Conservation (phyloP, 352 stramenopile genomes). For the Hyaloperonospora arabidopsidis region DNA sequence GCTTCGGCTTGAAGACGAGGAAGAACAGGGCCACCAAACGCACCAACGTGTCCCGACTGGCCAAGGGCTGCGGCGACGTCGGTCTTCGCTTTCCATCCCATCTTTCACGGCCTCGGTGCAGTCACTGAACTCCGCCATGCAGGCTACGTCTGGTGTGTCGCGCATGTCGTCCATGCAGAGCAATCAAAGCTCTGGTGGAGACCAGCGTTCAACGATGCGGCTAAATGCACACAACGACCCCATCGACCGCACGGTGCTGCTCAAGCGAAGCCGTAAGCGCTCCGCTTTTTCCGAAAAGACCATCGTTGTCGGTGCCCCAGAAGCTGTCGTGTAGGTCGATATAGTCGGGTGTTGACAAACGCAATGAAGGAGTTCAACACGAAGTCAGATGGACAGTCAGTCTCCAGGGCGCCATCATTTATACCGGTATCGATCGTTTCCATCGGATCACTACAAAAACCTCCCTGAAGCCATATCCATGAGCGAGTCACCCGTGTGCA, state of each 20-base stretch:
- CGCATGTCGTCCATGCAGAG: slow-evolving; percentile 47
- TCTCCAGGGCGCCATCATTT: background rate
- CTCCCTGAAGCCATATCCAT: slow-evolving; percentile 60
- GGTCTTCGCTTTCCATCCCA: slow-evolving; percentile 82
- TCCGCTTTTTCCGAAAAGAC: slow-evolving; percentile 69
- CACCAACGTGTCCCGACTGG: slow-evolving; percentile 40
- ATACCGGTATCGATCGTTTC: slow-evolving; percentile 3
- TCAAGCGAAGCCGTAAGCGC: slow-evolving; percentile 74
- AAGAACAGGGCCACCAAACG: slow-evolving; percentile 39
- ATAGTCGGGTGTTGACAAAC: background rate
- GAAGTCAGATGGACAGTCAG: too few relatives aligned
- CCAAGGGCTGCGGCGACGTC: slow-evolving; percentile 50
- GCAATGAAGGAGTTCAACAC: too few relatives aligned
- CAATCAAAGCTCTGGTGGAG: slow-evolving; percentile 22
- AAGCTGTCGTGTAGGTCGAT: slow-evolving; percentile 61
- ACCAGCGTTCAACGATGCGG: slow-evolving; percentile 48
- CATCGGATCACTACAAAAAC: slow-evolving; percentile 34
- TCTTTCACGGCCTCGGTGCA: slow-evolving; percentile 81
- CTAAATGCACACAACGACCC: slow-evolving; percentile 52
- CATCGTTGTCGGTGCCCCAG: slow-evolving; percentile 79
- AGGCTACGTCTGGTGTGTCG: slow-evolving; percentile 47
- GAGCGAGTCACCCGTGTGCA: slow-evolving; percentile 52
- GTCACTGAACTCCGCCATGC: slow-evolving; percentile 70
- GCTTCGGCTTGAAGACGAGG: slow-evolving; percentile 39
- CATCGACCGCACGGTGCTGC: slow-evolving; percentile 62